Evolutionary conservation across 2,329 filamentous ascomycete species (phyloP).

Genomic region (Arachnomyces sp.): DNA sequence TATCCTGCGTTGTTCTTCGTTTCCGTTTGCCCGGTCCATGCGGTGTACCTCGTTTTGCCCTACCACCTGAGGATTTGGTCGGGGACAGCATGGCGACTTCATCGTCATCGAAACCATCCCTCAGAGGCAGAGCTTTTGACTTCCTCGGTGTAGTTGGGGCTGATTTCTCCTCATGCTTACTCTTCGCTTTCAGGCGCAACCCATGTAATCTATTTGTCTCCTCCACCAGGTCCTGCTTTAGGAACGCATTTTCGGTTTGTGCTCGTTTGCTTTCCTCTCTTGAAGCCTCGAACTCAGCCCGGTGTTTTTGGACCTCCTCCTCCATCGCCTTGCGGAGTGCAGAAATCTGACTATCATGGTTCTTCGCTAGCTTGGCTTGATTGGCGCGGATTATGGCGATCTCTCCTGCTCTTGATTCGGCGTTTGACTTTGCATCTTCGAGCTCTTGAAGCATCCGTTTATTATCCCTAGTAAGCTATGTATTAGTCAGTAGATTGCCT

Average conservation of each 20-base stretch:
- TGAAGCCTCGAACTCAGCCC: slow-evolving; percentile 47
- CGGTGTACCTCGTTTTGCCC: slow-evolving; percentile 47
- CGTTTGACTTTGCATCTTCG: slow-evolving; percentile 31
- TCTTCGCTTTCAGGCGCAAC: slow-evolving; percentile 30
- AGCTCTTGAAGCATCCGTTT: slow-evolving; percentile 34
- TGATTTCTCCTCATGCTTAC: slow-evolving; percentile 25
- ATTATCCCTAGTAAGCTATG: slow-evolving; percentile 32
- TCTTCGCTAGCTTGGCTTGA: slow-evolving; percentile 45
- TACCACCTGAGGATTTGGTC: slow-evolving; percentile 39
- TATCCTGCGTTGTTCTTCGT: slow-evolving; percentile 44
- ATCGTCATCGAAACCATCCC: slow-evolving; percentile 59
- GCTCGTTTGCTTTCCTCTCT: slow-evolving; percentile 50
- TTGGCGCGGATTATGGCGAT: slow-evolving; percentile 56
- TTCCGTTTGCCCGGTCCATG: slow-evolving; percentile 53
- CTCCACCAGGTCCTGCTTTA: slow-evolving; percentile 53
- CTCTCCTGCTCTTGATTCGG: slow-evolving; percentile 50
- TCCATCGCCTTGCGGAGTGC: slow-evolving; percentile 47
- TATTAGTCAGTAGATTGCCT: neutral
- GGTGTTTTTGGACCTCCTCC: slow-evolving; percentile 47
- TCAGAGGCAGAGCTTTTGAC: slow-evolving; percentile 40
- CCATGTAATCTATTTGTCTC: slow-evolving; percentile 44
- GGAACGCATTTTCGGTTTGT: slow-evolving; percentile 52
- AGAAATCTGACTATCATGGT: slow-evolving; percentile 47
- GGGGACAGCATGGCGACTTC: slow-evolving; percentile 52
- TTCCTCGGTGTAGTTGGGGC: slow-evolving; percentile 46